phyloP scores from a whole-genome alignment of 2,329 filamentous ascomycete species.

The Ceratocystis ficicola region DNA sequence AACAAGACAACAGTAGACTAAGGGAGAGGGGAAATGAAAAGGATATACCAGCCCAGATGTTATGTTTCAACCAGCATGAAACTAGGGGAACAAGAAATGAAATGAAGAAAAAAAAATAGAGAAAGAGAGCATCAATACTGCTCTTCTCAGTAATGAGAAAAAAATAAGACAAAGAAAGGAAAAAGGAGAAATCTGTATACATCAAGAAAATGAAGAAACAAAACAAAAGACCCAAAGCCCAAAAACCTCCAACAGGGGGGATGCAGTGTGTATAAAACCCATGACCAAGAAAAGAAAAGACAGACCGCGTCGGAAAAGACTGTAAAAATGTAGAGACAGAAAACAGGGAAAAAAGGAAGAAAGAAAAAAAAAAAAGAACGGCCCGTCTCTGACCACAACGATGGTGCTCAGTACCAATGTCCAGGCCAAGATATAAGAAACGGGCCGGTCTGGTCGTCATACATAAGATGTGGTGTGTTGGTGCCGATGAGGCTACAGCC shows the following conservation, averaged over 20 bases:
- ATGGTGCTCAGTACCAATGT: not conserved
- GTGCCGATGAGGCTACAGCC: constrained; percentile 5
- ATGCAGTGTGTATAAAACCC: constrained; percentile 4
- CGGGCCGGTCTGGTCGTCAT: constrained; percentile 2
- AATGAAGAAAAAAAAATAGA: not conserved
- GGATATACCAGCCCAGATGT: not conserved
- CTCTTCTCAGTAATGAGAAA: not conserved
- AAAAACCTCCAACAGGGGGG: not conserved
- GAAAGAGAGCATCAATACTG: not conserved
- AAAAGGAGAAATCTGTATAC: constrained; percentile 8
- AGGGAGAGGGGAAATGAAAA: constrained; percentile 5
- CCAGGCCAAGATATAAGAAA: not conserved
- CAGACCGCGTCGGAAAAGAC: constrained; percentile 7
- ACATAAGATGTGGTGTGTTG: constrained; percentile 7
- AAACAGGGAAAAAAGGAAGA: not conserved
- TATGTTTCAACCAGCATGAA: not conserved
- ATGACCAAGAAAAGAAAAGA: constrained; percentile 6
- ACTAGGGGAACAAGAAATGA: not conserved
- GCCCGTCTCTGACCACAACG: not conserved
- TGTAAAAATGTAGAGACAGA: not conserved
- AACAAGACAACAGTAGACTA: not conserved
- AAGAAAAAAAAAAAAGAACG: not conserved
- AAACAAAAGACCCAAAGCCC: constrained; percentile 6
- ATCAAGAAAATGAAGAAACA: constrained; percentile 1
- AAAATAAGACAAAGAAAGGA: not conserved